Conservation (phyloP, 768 basidiomycete species). For the Lentinus brumalis region DNA sequence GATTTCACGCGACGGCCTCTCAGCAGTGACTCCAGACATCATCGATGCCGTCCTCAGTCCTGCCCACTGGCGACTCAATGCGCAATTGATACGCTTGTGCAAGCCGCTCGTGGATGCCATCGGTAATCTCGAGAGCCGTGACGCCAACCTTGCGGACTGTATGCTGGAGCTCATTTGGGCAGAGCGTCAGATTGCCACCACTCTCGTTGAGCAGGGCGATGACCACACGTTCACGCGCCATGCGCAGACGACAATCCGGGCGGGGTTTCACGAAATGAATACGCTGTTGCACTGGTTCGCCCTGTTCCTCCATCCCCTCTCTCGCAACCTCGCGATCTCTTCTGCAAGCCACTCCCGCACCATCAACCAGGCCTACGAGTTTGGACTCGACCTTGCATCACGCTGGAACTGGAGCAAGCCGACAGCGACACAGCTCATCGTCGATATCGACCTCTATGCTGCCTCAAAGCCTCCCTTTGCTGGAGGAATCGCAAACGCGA, state of each 20-base stretch:
- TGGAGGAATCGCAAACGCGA: constrained; percentile 24
- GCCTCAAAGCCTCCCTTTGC: constrained; percentile 26
- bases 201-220: too few relatives aligned
- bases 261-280: too few relatives aligned
- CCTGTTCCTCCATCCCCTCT: constrained; percentile 39
- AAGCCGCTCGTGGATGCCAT: constrained; percentile 40
- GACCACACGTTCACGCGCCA: too few relatives aligned
- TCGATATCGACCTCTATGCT: constrained; percentile 30
- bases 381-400: constrained; percentile 24
- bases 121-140: constrained; percentile 33
- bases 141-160: constrained; percentile 37
- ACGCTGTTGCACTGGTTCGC: constrained; percentile 19
- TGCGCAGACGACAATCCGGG: too few relatives aligned
- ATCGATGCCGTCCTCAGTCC: too few relatives aligned
- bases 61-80: constrained; percentile 2
- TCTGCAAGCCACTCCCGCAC: constrained; percentile 21
- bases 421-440: constrained; percentile 22
- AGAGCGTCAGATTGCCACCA: constrained; percentile 6
- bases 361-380: constrained; percentile 22
- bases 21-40: too few relatives aligned
- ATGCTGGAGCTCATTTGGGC: constrained; percentile 37
- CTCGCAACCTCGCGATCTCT: constrained; percentile 36
- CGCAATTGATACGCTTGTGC: constrained; percentile 31
- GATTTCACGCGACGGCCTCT: too few relatives aligned
- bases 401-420: constrained; percentile 31